Evolutionary conservation across 2,329 filamentous ascomycete species (phyloP).

Genomic region (Diplodia seriata): DNA sequence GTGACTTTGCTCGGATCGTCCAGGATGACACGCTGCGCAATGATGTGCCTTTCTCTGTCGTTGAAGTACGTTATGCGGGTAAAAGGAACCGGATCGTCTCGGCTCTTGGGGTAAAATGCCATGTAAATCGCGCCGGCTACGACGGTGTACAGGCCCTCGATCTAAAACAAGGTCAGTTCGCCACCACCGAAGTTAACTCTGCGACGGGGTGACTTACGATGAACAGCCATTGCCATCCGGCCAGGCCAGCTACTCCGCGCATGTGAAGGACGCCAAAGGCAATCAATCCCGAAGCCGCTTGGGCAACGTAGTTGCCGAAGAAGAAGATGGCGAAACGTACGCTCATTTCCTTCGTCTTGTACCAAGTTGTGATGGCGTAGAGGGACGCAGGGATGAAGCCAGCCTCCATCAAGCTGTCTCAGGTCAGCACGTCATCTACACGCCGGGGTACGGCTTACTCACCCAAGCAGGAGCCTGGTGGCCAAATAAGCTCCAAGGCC

Average conservation of each 20-base stretch:
- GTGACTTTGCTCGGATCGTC: slow-evolving; percentile 43
- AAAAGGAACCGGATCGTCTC: slow-evolving; percentile 39
- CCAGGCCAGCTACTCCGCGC: slow-evolving; percentile 58
- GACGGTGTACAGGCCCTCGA: slow-evolving; percentile 45
- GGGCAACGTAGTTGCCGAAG: slow-evolving; percentile 63
- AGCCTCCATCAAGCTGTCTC: slow-evolving; percentile 43
- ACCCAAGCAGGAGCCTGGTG: slow-evolving; percentile 51
- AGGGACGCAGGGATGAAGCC: slow-evolving; percentile 58
- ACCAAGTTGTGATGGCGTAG: slow-evolving; percentile 62
- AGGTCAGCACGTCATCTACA: background rate
- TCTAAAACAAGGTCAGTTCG: slow-evolving; percentile 35
- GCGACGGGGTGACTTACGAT: slow-evolving; percentile 38
- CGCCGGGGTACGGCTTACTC: background rate
- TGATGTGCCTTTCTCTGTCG: slow-evolving; percentile 42
- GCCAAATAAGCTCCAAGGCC: slow-evolving; percentile 48
- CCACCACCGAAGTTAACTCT: slow-evolving; percentile 38
- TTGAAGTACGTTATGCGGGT: slow-evolving; percentile 38
- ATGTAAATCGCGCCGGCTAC: slow-evolving; percentile 44
- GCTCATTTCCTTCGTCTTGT: slow-evolving; percentile 64
- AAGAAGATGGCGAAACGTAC: slow-evolving; percentile 67
- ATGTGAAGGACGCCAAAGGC: slow-evolving; percentile 67
- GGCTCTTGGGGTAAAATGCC: slow-evolving; percentile 42
- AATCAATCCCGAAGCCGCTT: slow-evolving; percentile 67
- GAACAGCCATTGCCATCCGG: slow-evolving; percentile 53
- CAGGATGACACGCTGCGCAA: slow-evolving; percentile 39